Percentiles rank a stretch among this genome's conserved stretches.
These are phyloP conservation scores for Cynara cardunculus DNA, from an alignment of 129 eudicot species.

Conservation along the genomic window DNA sequence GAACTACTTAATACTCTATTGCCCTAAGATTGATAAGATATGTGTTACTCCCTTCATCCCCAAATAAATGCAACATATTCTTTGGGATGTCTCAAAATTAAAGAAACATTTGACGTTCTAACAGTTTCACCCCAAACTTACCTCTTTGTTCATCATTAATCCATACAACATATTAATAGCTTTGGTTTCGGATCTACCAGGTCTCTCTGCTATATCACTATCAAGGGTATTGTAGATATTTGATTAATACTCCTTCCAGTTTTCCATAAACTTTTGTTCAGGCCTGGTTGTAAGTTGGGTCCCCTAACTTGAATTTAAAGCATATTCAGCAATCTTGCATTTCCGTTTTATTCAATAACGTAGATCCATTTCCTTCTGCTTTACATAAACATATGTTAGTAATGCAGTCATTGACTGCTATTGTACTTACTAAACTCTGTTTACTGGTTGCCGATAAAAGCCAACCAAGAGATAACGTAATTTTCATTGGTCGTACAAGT, in stretches of 20 bases:
- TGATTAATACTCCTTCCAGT: not conserved
- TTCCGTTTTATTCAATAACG: not conserved
- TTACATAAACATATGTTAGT: not conserved
- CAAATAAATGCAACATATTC: not conserved
- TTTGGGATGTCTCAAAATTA: not conserved
- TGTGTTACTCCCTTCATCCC: not conserved
- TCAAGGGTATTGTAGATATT: not conserved
- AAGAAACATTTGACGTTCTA: not conserved
- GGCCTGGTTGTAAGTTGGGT: not conserved
- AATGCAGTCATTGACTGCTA: not conserved
- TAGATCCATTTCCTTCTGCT: not conserved
- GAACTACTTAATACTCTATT: not conserved
- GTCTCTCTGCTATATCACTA: not conserved
- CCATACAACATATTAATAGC: not conserved
- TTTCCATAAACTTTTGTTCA: not conserved
- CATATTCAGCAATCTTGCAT: not conserved
- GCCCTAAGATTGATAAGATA: not conserved
- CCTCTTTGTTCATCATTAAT: not conserved
- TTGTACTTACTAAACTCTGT: not conserved
- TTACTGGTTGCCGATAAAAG: not conserved
- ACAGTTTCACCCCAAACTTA: not conserved
- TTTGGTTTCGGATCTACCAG: not conserved
- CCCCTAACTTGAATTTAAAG: not conserved
- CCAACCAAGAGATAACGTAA: not conserved
- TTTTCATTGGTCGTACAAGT: not conserved